These are phyloP conservation scores for Gynochthodes officinalis DNA, from an alignment of 257 asterid species.

Conservation along the genomic window DNA sequence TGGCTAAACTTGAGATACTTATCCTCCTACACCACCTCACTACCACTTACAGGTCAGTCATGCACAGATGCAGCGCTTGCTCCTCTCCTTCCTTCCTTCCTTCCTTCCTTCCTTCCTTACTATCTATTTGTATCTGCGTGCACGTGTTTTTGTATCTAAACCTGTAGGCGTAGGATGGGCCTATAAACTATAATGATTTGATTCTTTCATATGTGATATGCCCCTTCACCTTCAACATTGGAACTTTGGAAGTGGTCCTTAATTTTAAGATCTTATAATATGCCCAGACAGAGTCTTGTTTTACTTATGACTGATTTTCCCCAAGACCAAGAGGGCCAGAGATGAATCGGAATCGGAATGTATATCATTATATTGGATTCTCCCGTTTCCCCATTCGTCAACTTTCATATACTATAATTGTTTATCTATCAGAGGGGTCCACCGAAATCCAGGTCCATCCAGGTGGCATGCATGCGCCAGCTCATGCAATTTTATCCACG, in stretches of 20 bases:
- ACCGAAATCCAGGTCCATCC: too few relatives aligned
- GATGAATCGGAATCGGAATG: too few relatives aligned
- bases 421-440: too few relatives aligned
- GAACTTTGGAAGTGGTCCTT: conserved; percentile 21
- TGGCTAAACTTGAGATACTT: conserved; percentile 77
- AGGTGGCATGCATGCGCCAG: conserved; percentile 13
- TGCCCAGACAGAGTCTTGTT: too few relatives aligned
- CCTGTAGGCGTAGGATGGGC: conserved; percentile 5
- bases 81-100: background rate
- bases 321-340: too few relatives aligned
- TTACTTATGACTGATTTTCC: too few relatives aligned
- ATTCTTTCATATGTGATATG: background rate
- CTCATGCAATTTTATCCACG: background rate
- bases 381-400: too few relatives aligned
- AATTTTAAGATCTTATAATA: too few relatives aligned
- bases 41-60: conserved; percentile 46
- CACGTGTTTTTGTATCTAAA: background rate
- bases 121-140: too few relatives aligned
- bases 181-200: too few relatives aligned
- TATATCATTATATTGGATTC: too few relatives aligned
- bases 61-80: background rate
- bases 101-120: background rate
- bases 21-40: conserved; percentile 63
- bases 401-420: too few relatives aligned
- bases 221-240: conserved; percentile 15